These are phyloP conservation scores for Pleurostoma richardsiae DNA, from an alignment of 2,329 filamentous ascomycete species.

Conservation along the genomic window DNA sequence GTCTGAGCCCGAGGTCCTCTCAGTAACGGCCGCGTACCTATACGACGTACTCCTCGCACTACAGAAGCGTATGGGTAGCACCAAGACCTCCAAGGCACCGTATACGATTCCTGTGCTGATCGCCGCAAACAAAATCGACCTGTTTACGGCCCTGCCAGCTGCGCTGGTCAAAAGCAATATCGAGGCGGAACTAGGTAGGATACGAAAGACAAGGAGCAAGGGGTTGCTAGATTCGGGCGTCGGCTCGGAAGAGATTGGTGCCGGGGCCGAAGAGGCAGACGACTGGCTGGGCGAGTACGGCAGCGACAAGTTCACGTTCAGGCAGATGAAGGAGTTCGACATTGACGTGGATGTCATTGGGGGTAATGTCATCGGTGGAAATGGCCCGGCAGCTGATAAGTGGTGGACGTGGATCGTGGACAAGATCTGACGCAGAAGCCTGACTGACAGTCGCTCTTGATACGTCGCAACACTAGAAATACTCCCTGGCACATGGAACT, in stretches of 20 bases:
- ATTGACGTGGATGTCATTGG: constrained; percentile 72
- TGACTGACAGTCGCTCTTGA: too few relatives aligned
- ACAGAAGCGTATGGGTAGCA: constrained; percentile 56
- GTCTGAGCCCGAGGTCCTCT: constrained; percentile 53
- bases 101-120: constrained; percentile 69
- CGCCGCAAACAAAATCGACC: constrained; percentile 90
- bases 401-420: constrained; percentile 92
- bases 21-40: constrained; percentile 75
- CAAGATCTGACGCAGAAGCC: constrained; percentile 46
- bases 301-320: constrained; percentile 72
- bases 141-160: constrained; percentile 87
- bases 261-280: constrained; percentile 70
- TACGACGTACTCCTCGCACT: constrained; percentile 83
- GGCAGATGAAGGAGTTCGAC: constrained; percentile 77
- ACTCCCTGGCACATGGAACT: too few relatives aligned
- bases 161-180: constrained; percentile 68
- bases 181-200: constrained; percentile 74
- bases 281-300: constrained; percentile 81
- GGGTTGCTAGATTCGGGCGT: constrained; percentile 78
- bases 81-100: constrained; percentile 42
- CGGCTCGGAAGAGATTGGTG: constrained; percentile 54
- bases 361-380: constrained; percentile 60
- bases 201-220: constrained; percentile 72
- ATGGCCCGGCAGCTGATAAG: constrained; percentile 66
- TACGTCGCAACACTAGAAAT: too few relatives aligned